These are phyloP conservation scores for Daldinia caldariorum DNA, from an alignment of 495 filamentous ascomycete genomes.

Conservation along the genomic window DNA sequence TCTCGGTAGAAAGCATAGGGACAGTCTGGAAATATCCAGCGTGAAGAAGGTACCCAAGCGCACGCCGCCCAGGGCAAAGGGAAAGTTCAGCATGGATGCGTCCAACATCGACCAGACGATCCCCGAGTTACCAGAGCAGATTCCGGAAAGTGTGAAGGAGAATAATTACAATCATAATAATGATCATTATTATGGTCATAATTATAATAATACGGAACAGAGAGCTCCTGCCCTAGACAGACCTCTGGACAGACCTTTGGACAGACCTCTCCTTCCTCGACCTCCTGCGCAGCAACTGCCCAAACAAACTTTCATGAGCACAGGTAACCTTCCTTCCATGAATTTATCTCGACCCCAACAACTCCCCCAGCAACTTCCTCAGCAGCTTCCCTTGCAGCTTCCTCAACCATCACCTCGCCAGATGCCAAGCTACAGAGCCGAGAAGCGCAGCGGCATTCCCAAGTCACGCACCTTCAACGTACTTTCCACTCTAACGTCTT, in stretches of 20 bases:
- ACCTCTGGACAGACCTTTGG: background rate
- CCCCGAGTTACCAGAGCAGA: constrained; percentile 28
- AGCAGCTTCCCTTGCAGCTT: background rate
- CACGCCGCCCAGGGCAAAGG: background rate
- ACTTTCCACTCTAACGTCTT: constrained; percentile 51
- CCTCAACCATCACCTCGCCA: background rate
- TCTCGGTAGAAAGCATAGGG: constrained; percentile 16
- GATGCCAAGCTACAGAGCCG: constrained; percentile 8
- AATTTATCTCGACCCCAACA: background rate
- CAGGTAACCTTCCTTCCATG: background rate
- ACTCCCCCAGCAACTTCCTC: background rate
- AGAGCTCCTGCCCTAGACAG: background rate
- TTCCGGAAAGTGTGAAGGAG: background rate
- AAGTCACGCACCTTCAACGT: constrained; percentile 54
- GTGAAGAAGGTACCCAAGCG: constrained; percentile 15
- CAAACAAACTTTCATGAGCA: background rate
- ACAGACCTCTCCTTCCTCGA: background rate
- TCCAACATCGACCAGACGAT: background rate
- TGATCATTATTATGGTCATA: no score
- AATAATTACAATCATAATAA: background rate
- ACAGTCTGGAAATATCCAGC: constrained; percentile 15
- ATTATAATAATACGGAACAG: background rate
- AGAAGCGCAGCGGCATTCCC: constrained; percentile 37
- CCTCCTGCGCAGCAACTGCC: background rate
- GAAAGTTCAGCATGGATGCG: background rate